Evolutionary conservation across 116 monocot genomes (phyloP), one percentile per base, ranked within the genome.

Genomic region (Trichopus zeylanicus): DNA sequence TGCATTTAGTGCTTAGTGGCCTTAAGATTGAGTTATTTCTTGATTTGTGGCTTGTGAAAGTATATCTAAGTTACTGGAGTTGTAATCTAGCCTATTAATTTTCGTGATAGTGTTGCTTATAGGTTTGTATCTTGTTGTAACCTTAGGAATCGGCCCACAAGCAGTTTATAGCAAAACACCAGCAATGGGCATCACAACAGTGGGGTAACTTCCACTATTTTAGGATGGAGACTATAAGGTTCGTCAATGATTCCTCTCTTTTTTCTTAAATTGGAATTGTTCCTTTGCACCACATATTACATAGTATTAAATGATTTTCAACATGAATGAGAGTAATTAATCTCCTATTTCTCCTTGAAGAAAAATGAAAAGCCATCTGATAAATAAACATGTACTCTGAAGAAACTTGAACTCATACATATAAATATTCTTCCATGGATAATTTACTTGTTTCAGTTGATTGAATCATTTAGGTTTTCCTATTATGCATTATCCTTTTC

Each of bases 151-250:
- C 86, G 86, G 95, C 90, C 57, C 78, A 83, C 46, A 73, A 79
- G 53, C 90, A 72, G 48, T 95, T 87, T 54, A 60, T 84, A 38
- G 56, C 81, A 24, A 95, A 95, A 59, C 95, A 95, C 69, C 95
- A 95, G 54, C 95, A 95, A 61, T 90, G 95, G 95, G 75, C 90
- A 74, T 87, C 95, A 18, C 90, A 95, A 49, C 83, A 95, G 55
- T 95, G 95, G 95, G 95, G 90, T 52, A 95, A 95, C 65, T 90
- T 95, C 67, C 89, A 84, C 63, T 95, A 90, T 64, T 95, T 86
- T 70, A 86, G 90, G 62, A 95, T 95, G 95, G 73, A 90, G 55
- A 79, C 47, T 27, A 87, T 95, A 69, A 87, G 95, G 95, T 95
- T 68, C 58, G 25, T 29, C 28, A 15, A 42, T 1, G 5, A 51